Conservation (phyloP, 2,329 filamentous ascomycete genomes). For the Ophiostoma tasmaniense region DNA sequence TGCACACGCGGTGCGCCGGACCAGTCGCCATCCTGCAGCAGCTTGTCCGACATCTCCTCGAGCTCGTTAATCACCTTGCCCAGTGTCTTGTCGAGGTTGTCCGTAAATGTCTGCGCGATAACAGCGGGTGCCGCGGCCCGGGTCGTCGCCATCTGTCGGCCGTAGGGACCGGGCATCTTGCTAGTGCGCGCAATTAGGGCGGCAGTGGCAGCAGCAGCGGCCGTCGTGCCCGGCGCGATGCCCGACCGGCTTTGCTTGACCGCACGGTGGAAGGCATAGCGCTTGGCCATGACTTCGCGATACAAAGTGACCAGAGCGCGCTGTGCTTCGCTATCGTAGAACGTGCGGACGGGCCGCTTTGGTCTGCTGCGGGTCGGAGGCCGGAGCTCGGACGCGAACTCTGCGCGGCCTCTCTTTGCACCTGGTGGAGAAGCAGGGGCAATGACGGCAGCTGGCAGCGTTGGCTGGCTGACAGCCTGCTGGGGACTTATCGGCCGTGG, state of each 20-base stretch:
- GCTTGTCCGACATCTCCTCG: constrained; percentile 19
- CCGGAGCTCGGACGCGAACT: constrained; percentile 18
- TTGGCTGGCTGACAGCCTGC: not conserved
- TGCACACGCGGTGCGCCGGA: constrained; percentile 12
- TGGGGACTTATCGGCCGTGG: not conserved
- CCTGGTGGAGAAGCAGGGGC: constrained; percentile 15
- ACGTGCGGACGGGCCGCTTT: constrained; percentile 9
- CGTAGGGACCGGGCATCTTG: not conserved
- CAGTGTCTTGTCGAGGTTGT: constrained; percentile 17
- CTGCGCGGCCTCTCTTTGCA: constrained; percentile 18
- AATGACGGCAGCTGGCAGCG: not conserved
- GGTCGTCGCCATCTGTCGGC: not conserved
- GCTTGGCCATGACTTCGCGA: constrained; percentile 18
- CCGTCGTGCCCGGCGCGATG: not conserved
- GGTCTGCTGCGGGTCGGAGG: constrained; percentile 15
- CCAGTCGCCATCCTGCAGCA: constrained; percentile 20
- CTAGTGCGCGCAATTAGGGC: not conserved
- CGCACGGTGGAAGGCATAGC: constrained; percentile 19
- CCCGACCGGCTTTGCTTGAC: constrained; percentile 9
- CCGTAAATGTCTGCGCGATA: constrained; percentile 12
- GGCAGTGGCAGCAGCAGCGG: constrained; percentile 8
- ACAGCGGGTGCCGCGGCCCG: not conserved
- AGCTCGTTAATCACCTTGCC: constrained; percentile 16
- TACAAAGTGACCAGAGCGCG: constrained; percentile 8
- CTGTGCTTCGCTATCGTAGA: constrained; percentile 18